Evolutionary conservation across 2,329 filamentous ascomycete species (phyloP).

Genomic region (Fusarium armeniacum): DNA sequence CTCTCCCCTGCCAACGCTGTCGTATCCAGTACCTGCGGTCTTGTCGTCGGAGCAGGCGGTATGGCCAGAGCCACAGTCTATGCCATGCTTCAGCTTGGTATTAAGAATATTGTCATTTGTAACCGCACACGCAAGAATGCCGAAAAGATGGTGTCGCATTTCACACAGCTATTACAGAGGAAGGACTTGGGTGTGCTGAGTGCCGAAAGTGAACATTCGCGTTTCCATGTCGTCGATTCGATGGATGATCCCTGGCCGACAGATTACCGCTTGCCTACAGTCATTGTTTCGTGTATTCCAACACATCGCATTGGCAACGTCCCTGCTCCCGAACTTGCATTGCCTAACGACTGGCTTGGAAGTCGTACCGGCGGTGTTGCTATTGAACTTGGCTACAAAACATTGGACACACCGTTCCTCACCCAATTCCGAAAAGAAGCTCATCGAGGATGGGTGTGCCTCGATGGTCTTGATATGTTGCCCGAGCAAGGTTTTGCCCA

Average conservation of each 20-base stretch:
- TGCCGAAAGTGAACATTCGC: constrained; percentile 59
- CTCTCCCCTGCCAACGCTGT: constrained; percentile 79
- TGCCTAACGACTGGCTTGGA: constrained; percentile 77
- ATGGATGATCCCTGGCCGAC: constrained; percentile 75
- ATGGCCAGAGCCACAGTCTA: constrained; percentile 86
- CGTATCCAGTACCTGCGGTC: constrained; percentile 66
- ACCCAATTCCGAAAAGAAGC: constrained; percentile 73
- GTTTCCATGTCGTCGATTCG: constrained; percentile 71
- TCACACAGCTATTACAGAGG: constrained; percentile 68
- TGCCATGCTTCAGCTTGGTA: constrained; percentile 81
- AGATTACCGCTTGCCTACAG: constrained; percentile 74
- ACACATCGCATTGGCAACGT: constrained; percentile 74
- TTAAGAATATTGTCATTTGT: constrained; percentile 80
- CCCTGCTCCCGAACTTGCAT: constrained; percentile 77
- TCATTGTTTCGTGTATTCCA: constrained; percentile 83
- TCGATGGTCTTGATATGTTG: constrained; percentile 81
- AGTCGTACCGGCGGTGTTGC: constrained; percentile 82
- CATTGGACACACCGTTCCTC: constrained; percentile 78
- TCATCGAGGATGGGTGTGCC: constrained; percentile 77
- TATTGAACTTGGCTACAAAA: constrained; percentile 81
- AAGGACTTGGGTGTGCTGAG: constrained; percentile 60
- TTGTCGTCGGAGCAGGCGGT: constrained; percentile 76
- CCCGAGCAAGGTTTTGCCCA: constrained; percentile 86
- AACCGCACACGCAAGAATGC: constrained; percentile 79
- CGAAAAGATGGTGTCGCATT: constrained; percentile 76